phyloP scores from a whole-genome alignment of 805 yeast genomes.

The Tetrapisispora namnaoensis region DNA sequence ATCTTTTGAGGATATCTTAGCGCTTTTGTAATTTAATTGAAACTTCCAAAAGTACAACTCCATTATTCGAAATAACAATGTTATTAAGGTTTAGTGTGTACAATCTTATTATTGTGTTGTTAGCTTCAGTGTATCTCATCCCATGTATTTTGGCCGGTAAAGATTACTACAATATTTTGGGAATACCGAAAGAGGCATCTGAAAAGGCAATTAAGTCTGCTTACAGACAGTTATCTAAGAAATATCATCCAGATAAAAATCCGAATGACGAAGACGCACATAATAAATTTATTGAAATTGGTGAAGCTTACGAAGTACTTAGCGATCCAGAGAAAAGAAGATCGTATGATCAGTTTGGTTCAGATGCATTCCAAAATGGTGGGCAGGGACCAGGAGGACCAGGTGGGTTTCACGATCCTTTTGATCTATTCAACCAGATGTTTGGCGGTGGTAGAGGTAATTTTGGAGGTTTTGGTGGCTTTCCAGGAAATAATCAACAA shows the following conservation, averaged over 20 bases:
- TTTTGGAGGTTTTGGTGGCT: slow-evolving; percentile 21
- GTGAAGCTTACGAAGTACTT: slow-evolving; percentile 86
- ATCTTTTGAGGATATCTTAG: no score
- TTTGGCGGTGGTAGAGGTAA: slow-evolving; percentile 33
- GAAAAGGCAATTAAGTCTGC: slow-evolving; percentile 82
- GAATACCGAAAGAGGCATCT: slow-evolving; percentile 55
- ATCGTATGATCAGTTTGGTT: slow-evolving; percentile 69
- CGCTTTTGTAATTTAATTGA: no score
- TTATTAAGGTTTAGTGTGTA: not conserved
- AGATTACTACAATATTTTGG: slow-evolving; percentile 56
- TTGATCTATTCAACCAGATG: slow-evolving; percentile 30
- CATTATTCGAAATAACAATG: not conserved
- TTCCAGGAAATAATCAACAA: slow-evolving; percentile 34
- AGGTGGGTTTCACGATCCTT: slow-evolving; percentile 29
- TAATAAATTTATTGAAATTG: slow-evolving; percentile 77
- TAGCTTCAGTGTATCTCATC: not conserved
- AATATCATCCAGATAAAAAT: slow-evolving; percentile 93
- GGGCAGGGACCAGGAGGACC: slow-evolving; percentile 27
- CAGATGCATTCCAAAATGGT: slow-evolving; percentile 57
- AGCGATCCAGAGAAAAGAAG: slow-evolving; percentile 59
- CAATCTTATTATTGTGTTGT: not conserved
- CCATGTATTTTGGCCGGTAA: slow-evolving; percentile 21
- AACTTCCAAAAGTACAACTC: not conserved
- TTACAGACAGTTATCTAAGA: slow-evolving; percentile 69
- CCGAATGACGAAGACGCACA: slow-evolving; percentile 75